Conservation (phyloP, 208 protist genomes). For the Acanthamoeba triangularis region DNA sequence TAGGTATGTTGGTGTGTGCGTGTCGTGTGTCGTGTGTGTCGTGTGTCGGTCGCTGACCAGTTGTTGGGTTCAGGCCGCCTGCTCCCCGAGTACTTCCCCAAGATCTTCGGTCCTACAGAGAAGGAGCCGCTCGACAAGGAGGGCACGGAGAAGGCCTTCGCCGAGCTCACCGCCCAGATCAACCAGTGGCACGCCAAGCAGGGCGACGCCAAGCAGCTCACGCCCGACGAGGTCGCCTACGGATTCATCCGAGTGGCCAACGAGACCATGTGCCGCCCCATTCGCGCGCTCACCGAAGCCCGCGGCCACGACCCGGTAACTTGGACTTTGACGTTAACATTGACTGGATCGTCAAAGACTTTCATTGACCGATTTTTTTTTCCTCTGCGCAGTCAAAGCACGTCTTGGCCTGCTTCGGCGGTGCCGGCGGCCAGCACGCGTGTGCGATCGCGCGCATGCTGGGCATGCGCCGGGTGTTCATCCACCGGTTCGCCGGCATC, state of each 20-base stretch:
- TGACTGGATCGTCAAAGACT: not conserved
- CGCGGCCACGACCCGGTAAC: conserved; percentile 92
- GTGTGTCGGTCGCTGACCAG: not conserved
- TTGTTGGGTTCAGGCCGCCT: conserved; percentile 84
- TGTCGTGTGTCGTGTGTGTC: not conserved
- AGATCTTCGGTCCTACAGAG: conserved; percentile 95
- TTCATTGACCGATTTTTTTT: not conserved
- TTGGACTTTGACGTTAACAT: not conserved
- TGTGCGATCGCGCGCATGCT: conserved; percentile 95
- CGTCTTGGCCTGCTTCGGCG: conserved; percentile 96
- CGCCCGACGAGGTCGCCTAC: conserved; percentile 86
- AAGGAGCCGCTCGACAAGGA: conserved; percentile 89
- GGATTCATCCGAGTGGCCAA: conserved; percentile 97
- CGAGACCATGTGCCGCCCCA: conserved; percentile 97
- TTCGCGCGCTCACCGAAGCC: conserved; percentile 95
- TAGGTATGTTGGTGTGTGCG: conserved; percentile 87
- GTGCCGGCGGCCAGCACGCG: conserved; percentile 96
- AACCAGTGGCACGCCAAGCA: conserved; percentile 83
- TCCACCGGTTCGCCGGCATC: conserved; percentile 93
- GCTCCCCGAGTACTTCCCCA: conserved; percentile 95
- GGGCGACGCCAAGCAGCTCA: conserved; percentile 74
- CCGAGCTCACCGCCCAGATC: conserved; percentile 89
- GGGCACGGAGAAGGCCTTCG: conserved; percentile 90
- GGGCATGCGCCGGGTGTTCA: conserved; percentile 89
- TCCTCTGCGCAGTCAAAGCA: conserved; percentile 87